phyloP scores from a whole-genome alignment of 495 filamentous ascomycete genomes.

The Xylaria nigripes region DNA sequence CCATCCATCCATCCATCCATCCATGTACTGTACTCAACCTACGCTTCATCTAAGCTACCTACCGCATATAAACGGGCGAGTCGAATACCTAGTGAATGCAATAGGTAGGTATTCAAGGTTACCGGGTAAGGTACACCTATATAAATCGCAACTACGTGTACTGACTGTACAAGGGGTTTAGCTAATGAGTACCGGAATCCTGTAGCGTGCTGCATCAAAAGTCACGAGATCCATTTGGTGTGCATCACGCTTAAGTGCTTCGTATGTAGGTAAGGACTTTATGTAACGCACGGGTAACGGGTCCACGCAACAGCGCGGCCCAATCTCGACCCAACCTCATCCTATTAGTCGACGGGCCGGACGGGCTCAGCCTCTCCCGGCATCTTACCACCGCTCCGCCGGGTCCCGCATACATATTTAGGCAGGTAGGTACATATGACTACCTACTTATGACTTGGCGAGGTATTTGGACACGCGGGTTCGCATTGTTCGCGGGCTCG shows the following conservation, averaged over 20 bases:
- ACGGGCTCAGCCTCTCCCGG: background rate
- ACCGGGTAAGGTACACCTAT: too few species aligned
- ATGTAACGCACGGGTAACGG: too few species aligned
- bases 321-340: background rate
- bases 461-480: background rate
- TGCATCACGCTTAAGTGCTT: conserved; percentile 3
- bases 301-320: background rate
- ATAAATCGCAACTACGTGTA: background rate
- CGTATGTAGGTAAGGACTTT: background rate
- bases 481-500: conserved; percentile 2
- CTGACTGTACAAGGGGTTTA: too few species aligned
- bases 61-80: too few species aligned
- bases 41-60: too few species aligned
- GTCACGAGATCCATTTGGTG: conserved; percentile 8
- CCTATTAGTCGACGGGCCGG: background rate
- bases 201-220: background rate
- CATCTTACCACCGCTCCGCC: background rate
- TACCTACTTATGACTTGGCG: background rate
- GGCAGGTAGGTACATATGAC: too few species aligned
- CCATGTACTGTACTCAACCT: background rate
- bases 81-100: too few species aligned
- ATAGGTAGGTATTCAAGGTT: too few species aligned
- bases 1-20: background rate
- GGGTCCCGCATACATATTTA: background rate
- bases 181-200: background rate